Evolutionary conservation across 805 yeast species (phyloP).

Genomic region (Martiniozyma abietophila): DNA sequence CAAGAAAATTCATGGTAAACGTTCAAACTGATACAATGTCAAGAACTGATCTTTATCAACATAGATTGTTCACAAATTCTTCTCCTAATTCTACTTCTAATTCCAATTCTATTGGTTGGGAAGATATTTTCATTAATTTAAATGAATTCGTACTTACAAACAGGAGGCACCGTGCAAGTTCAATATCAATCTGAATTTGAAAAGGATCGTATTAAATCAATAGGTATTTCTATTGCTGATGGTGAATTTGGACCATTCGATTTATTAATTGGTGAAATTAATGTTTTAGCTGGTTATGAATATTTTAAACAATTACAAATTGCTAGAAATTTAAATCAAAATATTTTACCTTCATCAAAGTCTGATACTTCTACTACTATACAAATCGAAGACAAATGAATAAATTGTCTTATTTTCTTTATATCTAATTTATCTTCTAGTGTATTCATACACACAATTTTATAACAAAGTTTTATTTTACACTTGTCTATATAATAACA

Average conservation of each 20-base stretch:
- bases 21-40: slow-evolving; percentile 75
- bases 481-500: no score
- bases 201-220: slow-evolving; percentile 53
- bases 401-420: neutral
- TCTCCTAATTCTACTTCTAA: slow-evolving; percentile 34
- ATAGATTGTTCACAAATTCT: slow-evolving; percentile 50
- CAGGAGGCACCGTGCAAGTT: slow-evolving; percentile 53
- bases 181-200: slow-evolving; percentile 52
- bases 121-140: slow-evolving; percentile 69
- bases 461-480: neutral
- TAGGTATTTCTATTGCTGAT: slow-evolving; percentile 74
- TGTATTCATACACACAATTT: neutral
- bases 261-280: slow-evolving; percentile 63
- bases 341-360: slow-evolving; percentile 5
- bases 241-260: slow-evolving; percentile 68
- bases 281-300: slow-evolving; percentile 52
- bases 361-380: neutral
- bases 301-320: slow-evolving; percentile 32
- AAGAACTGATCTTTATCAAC: slow-evolving; percentile 74
- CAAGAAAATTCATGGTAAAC: slow-evolving; percentile 64
- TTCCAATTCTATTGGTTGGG: slow-evolving; percentile 42
- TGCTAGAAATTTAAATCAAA: slow-evolving; percentile 23
- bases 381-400: neutral
- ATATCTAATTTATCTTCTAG: neutral
- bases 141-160: slow-evolving; percentile 76